These are phyloP conservation scores for Biancaea sappan DNA, from an alignment of 306 rosid species.

Conservation along the genomic window DNA sequence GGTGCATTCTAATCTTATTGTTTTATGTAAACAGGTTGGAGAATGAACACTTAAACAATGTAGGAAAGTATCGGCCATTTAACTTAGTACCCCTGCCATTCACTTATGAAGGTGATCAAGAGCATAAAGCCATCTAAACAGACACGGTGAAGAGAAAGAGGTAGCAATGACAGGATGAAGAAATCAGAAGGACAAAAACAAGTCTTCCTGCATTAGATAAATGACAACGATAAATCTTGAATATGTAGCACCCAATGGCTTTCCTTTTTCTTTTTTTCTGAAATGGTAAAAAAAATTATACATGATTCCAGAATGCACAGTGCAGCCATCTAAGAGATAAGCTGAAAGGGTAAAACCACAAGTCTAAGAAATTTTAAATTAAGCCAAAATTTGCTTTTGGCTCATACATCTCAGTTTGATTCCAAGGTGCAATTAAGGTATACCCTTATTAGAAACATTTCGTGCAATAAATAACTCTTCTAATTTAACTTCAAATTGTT, in stretches of 20 bases:
- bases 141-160: background rate
- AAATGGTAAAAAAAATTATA: background rate
- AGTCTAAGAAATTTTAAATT: background rate
- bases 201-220: background rate
- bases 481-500: background rate
- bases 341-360: background rate
- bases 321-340: background rate
- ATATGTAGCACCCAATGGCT: background rate
- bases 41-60: conserved; percentile 78
- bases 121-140: conserved; percentile 26
- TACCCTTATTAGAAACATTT: too few relatives aligned
- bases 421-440: too few relatives aligned
- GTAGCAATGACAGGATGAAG: background rate
- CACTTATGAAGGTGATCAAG: conserved; percentile 41
- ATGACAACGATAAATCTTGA: background rate
- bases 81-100: conserved; percentile 82
- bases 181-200: background rate
- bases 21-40: conserved; percentile 48
- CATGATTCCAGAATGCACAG: background rate
- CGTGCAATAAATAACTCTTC: too few relatives aligned
- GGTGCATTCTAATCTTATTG: background rate
- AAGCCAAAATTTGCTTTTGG: background rate
- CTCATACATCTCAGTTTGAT: background rate
- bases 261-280: background rate
- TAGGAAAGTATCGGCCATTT: conserved; percentile 74